A percentile compares a stretch with the other conserved stretches of the same genome.
Evolutionary conservation across 805 yeast genomes (phyloP).

Genomic region (Candida pseudoglaebosa): DNA sequence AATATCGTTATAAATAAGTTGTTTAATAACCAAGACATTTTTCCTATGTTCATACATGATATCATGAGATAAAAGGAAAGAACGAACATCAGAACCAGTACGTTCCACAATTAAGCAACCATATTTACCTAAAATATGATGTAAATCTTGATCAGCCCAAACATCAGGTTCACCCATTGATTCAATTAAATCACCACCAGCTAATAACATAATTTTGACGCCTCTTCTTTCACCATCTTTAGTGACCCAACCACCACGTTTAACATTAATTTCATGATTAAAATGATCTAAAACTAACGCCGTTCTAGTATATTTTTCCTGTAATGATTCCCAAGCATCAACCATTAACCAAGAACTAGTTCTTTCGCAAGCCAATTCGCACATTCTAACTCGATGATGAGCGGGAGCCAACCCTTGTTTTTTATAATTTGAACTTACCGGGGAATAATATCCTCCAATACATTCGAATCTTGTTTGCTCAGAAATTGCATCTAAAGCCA

Average conservation of each 20-base stretch:
- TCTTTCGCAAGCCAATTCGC: slow-evolving; percentile 96
- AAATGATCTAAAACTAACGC: slow-evolving; percentile 95
- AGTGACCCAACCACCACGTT: slow-evolving; percentile 76
- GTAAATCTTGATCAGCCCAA: slow-evolving; percentile 95
- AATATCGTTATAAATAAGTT: slow-evolving; percentile 93
- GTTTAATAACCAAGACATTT: slow-evolving; percentile 91
- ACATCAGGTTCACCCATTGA: slow-evolving; percentile 99
- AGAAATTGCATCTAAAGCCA: slow-evolving; percentile 91
- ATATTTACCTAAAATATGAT: slow-evolving; percentile 91
- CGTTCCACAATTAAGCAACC: slow-evolving; percentile 97
- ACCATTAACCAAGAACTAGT: slow-evolving; percentile 98
- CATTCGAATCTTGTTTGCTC: slow-evolving; percentile 94
- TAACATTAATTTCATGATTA: slow-evolving; percentile 89
- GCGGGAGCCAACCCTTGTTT: slow-evolving; percentile 91
- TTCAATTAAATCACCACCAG: slow-evolving; percentile 97
- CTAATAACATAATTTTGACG: slow-evolving; percentile 90
- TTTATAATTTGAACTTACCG: slow-evolving; percentile 88
- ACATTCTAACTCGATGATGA: slow-evolving; percentile 91
- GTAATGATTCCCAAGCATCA: slow-evolving; percentile 98
- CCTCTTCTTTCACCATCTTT: slow-evolving; percentile 63
- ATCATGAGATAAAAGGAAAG: slow-evolving; percentile 88
- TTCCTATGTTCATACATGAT: slow-evolving; percentile 95
- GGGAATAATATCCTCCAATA: slow-evolving; percentile 93
- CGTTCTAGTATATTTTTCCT: slow-evolving; percentile 85
- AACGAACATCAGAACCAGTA: slow-evolving; percentile 93